These are phyloP conservation scores for Silybum marianum DNA, from an alignment of 129 eudicot species.

Conservation along the genomic window DNA sequence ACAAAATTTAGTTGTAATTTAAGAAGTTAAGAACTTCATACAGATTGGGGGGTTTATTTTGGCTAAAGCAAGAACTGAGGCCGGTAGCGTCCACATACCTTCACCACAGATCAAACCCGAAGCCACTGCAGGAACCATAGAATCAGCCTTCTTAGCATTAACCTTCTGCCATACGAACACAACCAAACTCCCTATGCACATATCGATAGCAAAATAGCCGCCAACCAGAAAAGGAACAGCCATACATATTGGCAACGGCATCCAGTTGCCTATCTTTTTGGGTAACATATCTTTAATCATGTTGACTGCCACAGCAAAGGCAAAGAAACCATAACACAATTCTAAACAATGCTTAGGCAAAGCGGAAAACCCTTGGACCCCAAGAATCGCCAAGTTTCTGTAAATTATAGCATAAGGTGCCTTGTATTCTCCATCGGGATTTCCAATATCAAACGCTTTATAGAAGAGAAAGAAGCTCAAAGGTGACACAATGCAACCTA, in stretches of 20 bases:
- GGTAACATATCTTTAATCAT: slow-evolving; percentile 61
- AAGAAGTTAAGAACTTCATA: slow-evolving; percentile 55
- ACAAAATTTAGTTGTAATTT: slow-evolving; percentile 21
- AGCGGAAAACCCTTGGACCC: slow-evolving; percentile 80
- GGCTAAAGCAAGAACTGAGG: slow-evolving; percentile 71
- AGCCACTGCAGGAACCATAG: slow-evolving; percentile 88
- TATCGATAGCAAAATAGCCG: slow-evolving; percentile 69
- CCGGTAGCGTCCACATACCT: slow-evolving; percentile 81
- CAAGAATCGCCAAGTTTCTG: slow-evolving; percentile 74
- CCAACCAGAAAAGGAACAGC: slow-evolving; percentile 86
- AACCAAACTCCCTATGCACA: slow-evolving; percentile 78
- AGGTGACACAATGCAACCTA: slow-evolving; percentile 77
- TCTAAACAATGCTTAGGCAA: slow-evolving; percentile 75
- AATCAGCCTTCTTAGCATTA: slow-evolving; percentile 54
- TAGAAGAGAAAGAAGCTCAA: slow-evolving; percentile 71
- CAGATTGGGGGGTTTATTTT: slow-evolving; percentile 67
- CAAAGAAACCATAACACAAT: slow-evolving; percentile 68
- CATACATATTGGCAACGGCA: slow-evolving; percentile 88
- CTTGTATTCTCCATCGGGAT: slow-evolving; percentile 75
- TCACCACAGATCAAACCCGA: slow-evolving; percentile 97
- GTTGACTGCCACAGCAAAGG: slow-evolving; percentile 62
- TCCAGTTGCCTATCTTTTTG: slow-evolving; percentile 62
- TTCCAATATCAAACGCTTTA: slow-evolving; percentile 77
- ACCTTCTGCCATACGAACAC: slow-evolving; percentile 75
- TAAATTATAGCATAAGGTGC: slow-evolving; percentile 85